Evolutionary conservation across 441 rosid species (phyloP).

Genomic region (Mallotus japonicus): DNA sequence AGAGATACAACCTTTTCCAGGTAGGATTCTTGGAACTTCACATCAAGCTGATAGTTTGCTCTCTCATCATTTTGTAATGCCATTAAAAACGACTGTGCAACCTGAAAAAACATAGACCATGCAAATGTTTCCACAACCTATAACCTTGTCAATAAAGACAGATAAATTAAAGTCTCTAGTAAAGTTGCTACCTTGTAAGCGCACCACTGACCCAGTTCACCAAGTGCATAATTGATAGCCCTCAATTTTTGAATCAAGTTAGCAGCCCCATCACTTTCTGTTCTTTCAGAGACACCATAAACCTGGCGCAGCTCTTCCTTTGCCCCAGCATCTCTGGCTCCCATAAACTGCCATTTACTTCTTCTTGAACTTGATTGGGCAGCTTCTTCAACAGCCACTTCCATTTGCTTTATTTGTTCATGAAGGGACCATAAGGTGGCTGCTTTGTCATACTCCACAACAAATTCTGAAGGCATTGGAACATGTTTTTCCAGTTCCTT

Average conservation of each 20-base stretch:
- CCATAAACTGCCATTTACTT: conserved; percentile 99
- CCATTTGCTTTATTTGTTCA: conserved; percentile 92
- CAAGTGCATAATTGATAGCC: conserved; percentile 91
- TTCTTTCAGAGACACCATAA: conserved; percentile 97
- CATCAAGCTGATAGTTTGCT: conserved; percentile 91
- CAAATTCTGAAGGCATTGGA: conserved; percentile 94
- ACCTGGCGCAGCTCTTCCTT: conserved; percentile 95
- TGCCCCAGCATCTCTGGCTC: conserved; percentile 99
- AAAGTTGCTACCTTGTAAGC: conserved; percentile 78
- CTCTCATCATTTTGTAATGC: conserved; percentile 97
- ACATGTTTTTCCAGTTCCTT: conserved; percentile 97
- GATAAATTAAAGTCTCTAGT: conserved; percentile 13
- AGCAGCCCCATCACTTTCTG: conserved; percentile 99
- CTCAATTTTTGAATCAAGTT: conserved; percentile 93
- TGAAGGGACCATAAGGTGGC: conserved; percentile 96
- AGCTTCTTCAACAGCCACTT: conserved; percentile 86
- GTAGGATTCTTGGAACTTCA: conserved; percentile 94
- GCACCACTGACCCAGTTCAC: conserved; percentile 99
- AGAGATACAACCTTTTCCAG: conserved; percentile 74
- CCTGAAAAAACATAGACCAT: conserved; percentile 49
- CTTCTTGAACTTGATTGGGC: conserved; percentile 83
- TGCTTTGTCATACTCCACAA: conserved; percentile 93
- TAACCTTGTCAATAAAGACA: background rate
- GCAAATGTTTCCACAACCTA: conserved; percentile 12
- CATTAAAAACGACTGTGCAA: conserved; percentile 86